Percentiles rank a stretch among this genome's conserved stretches.
Evolutionary conservation across 1,139 yeast genomes (phyloP).

Genomic region (Diutina neorugosa): DNA sequence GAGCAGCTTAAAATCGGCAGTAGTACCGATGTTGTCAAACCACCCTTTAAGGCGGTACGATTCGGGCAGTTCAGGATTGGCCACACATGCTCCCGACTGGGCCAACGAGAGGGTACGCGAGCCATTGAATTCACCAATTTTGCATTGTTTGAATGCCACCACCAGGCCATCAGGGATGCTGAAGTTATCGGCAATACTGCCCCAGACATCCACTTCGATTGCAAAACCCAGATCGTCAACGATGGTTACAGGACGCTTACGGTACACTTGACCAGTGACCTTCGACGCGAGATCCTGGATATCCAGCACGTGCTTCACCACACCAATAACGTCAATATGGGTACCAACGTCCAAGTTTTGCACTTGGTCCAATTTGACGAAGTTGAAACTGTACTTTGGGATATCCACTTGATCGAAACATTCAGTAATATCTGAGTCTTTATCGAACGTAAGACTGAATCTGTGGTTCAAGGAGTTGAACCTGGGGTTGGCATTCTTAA

Average conservation of each 20-base stretch:
- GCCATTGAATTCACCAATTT: slow-evolving; percentile 68
- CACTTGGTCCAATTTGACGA: slow-evolving; percentile 57
- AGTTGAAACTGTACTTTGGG: slow-evolving; percentile 70
- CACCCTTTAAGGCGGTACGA: slow-evolving; percentile 87
- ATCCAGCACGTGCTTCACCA: slow-evolving; percentile 65
- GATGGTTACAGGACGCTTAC: slow-evolving; percentile 76
- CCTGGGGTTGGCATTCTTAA: slow-evolving; percentile 76
- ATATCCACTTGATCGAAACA: slow-evolving; percentile 55
- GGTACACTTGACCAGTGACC: slow-evolving; percentile 83
- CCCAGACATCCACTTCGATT: slow-evolving; percentile 82
- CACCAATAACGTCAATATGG: slow-evolving; percentile 78
- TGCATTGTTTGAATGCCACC: slow-evolving; percentile 85
- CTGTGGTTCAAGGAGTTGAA: slow-evolving; percentile 80
- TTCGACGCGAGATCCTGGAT: slow-evolving; percentile 76
- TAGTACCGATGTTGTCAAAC: slow-evolving; percentile 74
- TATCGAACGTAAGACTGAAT: slow-evolving; percentile 74
- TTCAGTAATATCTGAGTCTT: slow-evolving; percentile 66
- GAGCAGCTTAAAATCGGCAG: slow-evolving; percentile 50
- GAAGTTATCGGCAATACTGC: slow-evolving; percentile 72
- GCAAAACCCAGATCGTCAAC: slow-evolving; percentile 80
- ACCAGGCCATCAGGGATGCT: slow-evolving; percentile 67
- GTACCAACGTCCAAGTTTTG: slow-evolving; percentile 60
- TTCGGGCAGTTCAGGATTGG: slow-evolving; percentile 83
- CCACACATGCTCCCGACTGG: slow-evolving; percentile 60
- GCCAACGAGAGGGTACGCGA: slow-evolving; percentile 80